Evolutionary conservation across 75 land plant species (phyloP).

Genomic region (Selaginella tamariscina): DNA sequence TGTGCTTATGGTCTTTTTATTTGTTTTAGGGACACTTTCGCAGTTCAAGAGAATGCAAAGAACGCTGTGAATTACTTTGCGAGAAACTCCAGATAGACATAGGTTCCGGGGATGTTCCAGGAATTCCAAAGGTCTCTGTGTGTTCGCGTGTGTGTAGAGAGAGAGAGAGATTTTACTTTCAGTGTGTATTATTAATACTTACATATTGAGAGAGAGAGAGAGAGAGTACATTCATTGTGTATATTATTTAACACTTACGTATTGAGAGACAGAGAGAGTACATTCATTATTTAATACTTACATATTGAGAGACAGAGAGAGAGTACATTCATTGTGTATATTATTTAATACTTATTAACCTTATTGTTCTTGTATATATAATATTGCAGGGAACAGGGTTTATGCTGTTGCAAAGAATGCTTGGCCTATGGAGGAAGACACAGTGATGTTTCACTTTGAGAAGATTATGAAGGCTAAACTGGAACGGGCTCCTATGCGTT

Average conservation of each 20-base stretch:
- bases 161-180: neutral
- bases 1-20: neutral
- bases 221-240: too few species aligned
- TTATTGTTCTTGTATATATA: neutral
- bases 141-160: too few species aligned
- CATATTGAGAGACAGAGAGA: too few species aligned
- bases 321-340: too few species aligned
- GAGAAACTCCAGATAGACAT: neutral
- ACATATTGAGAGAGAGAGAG: too few species aligned
- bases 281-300: too few species aligned
- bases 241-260: too few species aligned
- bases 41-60: neutral
- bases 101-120: neutral
- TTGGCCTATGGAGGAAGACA: neutral
- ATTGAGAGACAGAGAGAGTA: too few species aligned
- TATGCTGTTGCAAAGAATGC: neutral
- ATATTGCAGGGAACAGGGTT: neutral
- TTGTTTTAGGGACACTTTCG: neutral
- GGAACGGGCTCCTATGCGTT: neutral
- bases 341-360: too few species aligned
- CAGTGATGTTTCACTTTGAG: neutral
- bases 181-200: too few species aligned
- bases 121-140: neutral
- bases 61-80: neutral
- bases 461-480: neutral